Evolutionary conservation across 805 yeast genomes (phyloP).

Genomic region (Metschnikowia lochheadii): DNA sequence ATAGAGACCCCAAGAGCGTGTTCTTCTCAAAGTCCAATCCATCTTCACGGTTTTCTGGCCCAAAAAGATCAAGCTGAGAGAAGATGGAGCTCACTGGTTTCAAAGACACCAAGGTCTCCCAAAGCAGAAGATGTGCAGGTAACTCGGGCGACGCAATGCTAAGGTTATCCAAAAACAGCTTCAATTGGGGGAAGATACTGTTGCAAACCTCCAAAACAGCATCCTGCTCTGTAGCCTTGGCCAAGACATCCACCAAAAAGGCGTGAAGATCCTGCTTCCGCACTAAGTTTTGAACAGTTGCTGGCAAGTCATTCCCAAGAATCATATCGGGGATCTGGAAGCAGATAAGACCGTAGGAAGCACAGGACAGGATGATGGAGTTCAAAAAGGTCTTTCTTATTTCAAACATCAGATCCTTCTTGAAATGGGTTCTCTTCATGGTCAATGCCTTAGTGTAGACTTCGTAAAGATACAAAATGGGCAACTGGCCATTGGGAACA

Average conservation of each 20-base stretch:
- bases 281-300: constrained; percentile 25
- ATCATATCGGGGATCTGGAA: constrained; percentile 69
- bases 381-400: constrained; percentile 40
- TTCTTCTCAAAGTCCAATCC: constrained; percentile 54
- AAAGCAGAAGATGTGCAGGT: constrained; percentile 49
- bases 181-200: constrained; percentile 45
- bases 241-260: constrained; percentile 54
- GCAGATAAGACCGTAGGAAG: constrained; percentile 63
- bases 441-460: constrained; percentile 42
- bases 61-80: constrained; percentile 54
- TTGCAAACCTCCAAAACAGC: constrained; percentile 56
- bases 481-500: constrained; percentile 30
- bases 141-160: constrained; percentile 52
- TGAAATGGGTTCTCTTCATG: constrained; percentile 40
- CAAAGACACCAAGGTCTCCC: constrained; percentile 53
- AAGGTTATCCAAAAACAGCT: constrained; percentile 31
- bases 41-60: constrained; percentile 36
- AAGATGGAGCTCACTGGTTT: constrained; percentile 61
- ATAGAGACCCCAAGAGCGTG: constrained; percentile 73
- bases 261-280: constrained; percentile 10
- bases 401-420: constrained; percentile 36
- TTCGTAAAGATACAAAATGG: constrained; percentile 46
- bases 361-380: constrained; percentile 45
- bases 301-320: constrained; percentile 34
- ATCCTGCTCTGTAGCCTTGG: constrained; percentile 63